Base-by-base conservation (phyloP, 768 basidiomycete genomes). In the Aureoboletus auriporus region DNA sequence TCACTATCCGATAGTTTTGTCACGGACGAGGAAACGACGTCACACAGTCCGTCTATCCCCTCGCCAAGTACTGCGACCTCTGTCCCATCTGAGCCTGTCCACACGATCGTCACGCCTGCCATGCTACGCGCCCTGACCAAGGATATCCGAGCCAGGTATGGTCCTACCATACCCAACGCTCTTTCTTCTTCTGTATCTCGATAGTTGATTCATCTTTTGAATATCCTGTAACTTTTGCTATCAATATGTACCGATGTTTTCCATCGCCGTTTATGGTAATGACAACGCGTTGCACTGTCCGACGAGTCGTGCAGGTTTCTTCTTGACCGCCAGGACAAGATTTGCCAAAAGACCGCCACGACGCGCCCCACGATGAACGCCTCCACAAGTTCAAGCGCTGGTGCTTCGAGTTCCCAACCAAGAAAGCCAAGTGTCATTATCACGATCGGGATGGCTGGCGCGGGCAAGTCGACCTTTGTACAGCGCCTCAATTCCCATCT, bases 381-480 rank as follows among this genome's bases (percentile, higher is more conserved):
- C 10, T 46, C 68, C 13, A 29, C 61, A 6, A 55, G 42, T 34
- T 34, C 44, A 23, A 12, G 35, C 30, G 27, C 30, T 12, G 39
- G 17, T 9, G 26, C 37, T 17, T 35, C 45, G 3, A 29, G 47
- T 33, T 59, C 51, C 8, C 58, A 35, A 27, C 39, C 46, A 16
- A 61, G 63, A 69, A 82, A 89, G 60, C 90, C 93, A 1, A 76
- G 84, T 7, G 83, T 88, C 5, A 89, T 96, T 45, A 84, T 96
- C 55, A 85, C 89, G 36, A 94, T 96, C 52, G 93, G 93, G 17
- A 95, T 95, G 92, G 94, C 93, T 0, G 94, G 94, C 5, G 91
- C 91, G 4, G 95, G 95, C 52, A 98, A 98, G 73, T 97, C 96
- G 6, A 97, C 95, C 3, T 90, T 99, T 64, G 90, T 99, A 16